phyloP scores from a whole-genome alignment of 805 yeast genomes.

The Komagataella phaffii region DNA sequence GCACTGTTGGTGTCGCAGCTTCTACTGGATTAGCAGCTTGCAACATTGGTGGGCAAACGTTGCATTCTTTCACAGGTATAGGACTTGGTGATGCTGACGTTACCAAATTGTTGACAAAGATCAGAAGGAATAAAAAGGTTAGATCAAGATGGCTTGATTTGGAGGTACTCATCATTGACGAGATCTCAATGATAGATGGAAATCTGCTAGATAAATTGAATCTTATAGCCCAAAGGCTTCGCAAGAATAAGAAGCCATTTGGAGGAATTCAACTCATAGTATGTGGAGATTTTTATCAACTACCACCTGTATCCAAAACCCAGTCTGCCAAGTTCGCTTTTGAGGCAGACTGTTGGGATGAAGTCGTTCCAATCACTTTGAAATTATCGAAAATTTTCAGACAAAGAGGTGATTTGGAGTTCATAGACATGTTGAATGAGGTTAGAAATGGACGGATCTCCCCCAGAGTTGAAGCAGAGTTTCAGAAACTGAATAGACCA shows the following conservation, averaged over 20 bases:
- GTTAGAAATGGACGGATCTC: slow-evolving; percentile 62
- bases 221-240: slow-evolving; percentile 43
- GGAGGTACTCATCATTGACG: slow-evolving; percentile 75
- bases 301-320: slow-evolving; percentile 68
- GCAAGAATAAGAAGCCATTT: slow-evolving; percentile 47
- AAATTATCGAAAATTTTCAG: slow-evolving; percentile 73
- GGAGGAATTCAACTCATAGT: slow-evolving; percentile 88
- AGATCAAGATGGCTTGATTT: slow-evolving; percentile 50
- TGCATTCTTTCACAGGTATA: slow-evolving; percentile 76
- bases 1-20: slow-evolving; percentile 76
- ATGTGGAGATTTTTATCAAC: slow-evolving; percentile 93
- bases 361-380: slow-evolving; percentile 49
- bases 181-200: slow-evolving; percentile 90
- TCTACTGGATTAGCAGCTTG: slow-evolving; percentile 95
- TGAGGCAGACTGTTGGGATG: slow-evolving; percentile 58
- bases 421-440: slow-evolving; percentile 69
- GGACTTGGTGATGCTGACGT: slow-evolving; percentile 58
- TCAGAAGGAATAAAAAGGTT: slow-evolving; percentile 30
- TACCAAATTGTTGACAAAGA: slow-evolving; percentile 28
- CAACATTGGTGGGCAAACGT: slow-evolving; percentile 81
- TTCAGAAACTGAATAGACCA: slow-evolving; percentile 41
- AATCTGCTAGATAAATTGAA: slow-evolving; percentile 63
- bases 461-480: slow-evolving; percentile 29
- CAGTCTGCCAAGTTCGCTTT: slow-evolving; percentile 51
- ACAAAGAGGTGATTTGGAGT: slow-evolving; percentile 66